phyloP scores from a whole-genome alignment of 2,329 filamentous ascomycete species.

The Aspergillus fumigatiaffinis region DNA sequence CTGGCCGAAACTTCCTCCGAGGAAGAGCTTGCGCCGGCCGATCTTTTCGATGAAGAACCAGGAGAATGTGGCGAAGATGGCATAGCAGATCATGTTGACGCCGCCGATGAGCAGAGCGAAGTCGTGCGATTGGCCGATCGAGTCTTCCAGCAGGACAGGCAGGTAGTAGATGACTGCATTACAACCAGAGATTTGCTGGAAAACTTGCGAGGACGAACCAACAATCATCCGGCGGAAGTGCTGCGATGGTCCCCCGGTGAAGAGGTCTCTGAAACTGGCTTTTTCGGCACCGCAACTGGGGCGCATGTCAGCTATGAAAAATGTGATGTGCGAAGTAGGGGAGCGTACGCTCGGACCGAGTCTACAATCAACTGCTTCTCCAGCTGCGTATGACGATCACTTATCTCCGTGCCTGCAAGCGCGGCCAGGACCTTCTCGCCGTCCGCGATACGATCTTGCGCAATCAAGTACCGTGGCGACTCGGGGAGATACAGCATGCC shows the following conservation, averaged over 20 bases:
- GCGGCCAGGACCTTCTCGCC: constrained; percentile 50
- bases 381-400: constrained; percentile 54
- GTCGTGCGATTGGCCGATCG: constrained; percentile 39
- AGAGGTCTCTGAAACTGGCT: constrained; percentile 41
- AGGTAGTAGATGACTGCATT: constrained; percentile 51
- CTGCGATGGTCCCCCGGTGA: constrained; percentile 37
- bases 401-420: constrained; percentile 45
- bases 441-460: constrained; percentile 44
- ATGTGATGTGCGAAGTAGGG: too few relatives aligned
- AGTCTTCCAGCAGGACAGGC: constrained; percentile 46
- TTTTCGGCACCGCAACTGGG: constrained; percentile 54
- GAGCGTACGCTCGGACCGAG: constrained; percentile 56
- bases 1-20: constrained; percentile 38
- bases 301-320: constrained; percentile 30
- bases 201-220: constrained; percentile 38
- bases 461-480: constrained; percentile 45
- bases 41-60: constrained; percentile 49
- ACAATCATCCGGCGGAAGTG: constrained; percentile 40
- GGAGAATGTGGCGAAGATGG: constrained; percentile 41
- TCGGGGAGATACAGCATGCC: constrained; percentile 44
- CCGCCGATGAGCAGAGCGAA: constrained; percentile 51
- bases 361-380: constrained; percentile 65
- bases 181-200: constrained; percentile 50
- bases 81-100: constrained; percentile 47
- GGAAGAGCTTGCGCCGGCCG: constrained; percentile 43